A percentile compares a stretch with the other conserved stretches of the same genome.
These are phyloP conservation scores for Capsicum rhomboideum DNA, from an alignment of 257 asterid species.

Conservation along the genomic window DNA sequence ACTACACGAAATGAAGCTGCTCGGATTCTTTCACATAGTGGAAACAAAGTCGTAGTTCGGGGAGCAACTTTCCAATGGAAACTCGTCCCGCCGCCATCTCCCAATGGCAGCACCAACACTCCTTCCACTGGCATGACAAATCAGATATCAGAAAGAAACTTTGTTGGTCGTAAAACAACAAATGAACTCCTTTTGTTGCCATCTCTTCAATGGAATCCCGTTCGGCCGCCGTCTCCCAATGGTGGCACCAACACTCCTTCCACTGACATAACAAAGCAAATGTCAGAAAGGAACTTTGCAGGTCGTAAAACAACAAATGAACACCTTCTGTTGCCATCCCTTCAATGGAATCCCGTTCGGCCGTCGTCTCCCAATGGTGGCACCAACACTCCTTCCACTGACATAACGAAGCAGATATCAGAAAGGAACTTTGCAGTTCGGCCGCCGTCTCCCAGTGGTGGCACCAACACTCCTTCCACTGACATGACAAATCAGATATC, in stretches of 20 bases:
- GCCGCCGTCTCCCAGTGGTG: too few relatives aligned
- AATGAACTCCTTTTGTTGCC: background rate
- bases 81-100: slow-evolving; percentile 11
- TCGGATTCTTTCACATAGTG: background rate
- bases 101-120: slow-evolving; percentile 26
- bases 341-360: slow-evolving; percentile 13
- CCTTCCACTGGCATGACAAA: background rate
- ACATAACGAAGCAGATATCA: background rate
- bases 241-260: slow-evolving; percentile 9
- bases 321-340: slow-evolving; percentile 12
- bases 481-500: too few relatives aligned
- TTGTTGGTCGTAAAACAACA: background rate
- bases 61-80: slow-evolving; percentile 13
- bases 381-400: background rate
- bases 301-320: background rate
- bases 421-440: background rate
- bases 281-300: background rate
- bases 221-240: slow-evolving; percentile 29
- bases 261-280: background rate
- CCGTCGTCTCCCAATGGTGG: background rate
- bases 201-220: slow-evolving; percentile 18
- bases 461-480: too few relatives aligned
- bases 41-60: background rate
- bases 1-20: background rate
- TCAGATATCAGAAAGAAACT: background rate